These are phyloP conservation scores for Trametopsis cervina DNA, from an alignment of 768 basidiomycete species.

Conservation along the genomic window DNA sequence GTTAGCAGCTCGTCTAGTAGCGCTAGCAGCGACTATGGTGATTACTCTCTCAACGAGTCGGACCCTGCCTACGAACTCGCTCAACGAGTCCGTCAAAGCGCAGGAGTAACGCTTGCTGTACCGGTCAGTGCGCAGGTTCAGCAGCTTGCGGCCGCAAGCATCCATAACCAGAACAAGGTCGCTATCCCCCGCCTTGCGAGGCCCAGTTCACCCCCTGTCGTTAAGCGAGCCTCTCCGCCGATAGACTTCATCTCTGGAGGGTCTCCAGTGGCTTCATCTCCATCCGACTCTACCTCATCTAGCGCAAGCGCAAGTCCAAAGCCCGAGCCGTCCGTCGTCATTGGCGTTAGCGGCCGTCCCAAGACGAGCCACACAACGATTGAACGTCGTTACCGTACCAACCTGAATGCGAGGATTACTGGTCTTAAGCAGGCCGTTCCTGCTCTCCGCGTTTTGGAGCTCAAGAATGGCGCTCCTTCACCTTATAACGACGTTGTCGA, in stretches of 20 bases:
- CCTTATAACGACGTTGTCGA: constrained; percentile 52
- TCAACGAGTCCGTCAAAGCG: constrained; percentile 29
- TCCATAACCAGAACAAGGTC: constrained; percentile 31
- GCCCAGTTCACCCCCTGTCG: constrained; percentile 33
- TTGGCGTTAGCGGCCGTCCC: constrained; percentile 36
- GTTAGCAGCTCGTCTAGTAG: constrained; percentile 17
- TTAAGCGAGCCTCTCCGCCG: constrained; percentile 29
- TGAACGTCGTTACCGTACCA: constrained; percentile 83
- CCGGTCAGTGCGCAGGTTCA: constrained; percentile 30
- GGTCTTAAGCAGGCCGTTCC: constrained; percentile 76
- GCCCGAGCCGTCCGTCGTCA: constrained; percentile 13
- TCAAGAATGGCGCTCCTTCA: constrained; percentile 32
- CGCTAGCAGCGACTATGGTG: not conserved
- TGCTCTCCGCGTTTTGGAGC: constrained; percentile 72
- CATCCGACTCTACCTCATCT: constrained; percentile 1
- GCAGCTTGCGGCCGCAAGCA: constrained; percentile 23
- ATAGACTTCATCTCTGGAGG: constrained; percentile 24
- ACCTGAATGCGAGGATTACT: constrained; percentile 81
- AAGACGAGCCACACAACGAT: constrained; percentile 90
- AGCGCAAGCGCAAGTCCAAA: constrained; percentile 5
- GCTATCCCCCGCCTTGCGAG: constrained; percentile 46
- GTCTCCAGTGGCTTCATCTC: constrained; percentile 15
- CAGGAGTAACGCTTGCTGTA: constrained; percentile 32
- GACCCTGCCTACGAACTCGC: constrained; percentile 31
- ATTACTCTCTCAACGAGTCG: constrained; percentile 15